Percentiles rank a stretch among this genome's conserved stretches.
Conservation (phyloP, 768 basidiomycete species). For the Sporobolomyces phaffii region DNA sequence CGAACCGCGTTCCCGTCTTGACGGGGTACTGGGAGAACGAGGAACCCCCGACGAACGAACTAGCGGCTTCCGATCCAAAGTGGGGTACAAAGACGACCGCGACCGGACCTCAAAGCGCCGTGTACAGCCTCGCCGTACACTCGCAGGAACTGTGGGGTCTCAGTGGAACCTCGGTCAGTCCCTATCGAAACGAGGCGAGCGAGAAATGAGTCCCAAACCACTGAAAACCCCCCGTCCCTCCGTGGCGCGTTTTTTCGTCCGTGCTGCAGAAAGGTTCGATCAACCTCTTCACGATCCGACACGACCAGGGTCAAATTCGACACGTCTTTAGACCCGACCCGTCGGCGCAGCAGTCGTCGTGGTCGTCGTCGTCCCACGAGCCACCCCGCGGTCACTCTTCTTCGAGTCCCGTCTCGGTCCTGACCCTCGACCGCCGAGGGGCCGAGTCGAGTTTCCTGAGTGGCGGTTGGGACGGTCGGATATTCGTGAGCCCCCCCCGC, state of each 20-base stretch:
- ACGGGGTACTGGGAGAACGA: conserved; percentile 42
- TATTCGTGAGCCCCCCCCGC: conserved; percentile 10
- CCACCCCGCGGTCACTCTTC: conserved; percentile 18
- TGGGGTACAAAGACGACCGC: conserved; percentile 33
- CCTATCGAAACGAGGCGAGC: not conserved
- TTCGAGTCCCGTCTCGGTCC: conserved; percentile 72
- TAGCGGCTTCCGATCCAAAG: not conserved
- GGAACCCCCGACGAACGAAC: conserved; percentile 5
- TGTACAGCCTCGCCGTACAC: conserved; percentile 85
- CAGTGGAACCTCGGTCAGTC: conserved; percentile 72
- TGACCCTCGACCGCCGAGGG: conserved; percentile 55
- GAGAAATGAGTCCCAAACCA: too few species aligned
- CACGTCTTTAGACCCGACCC: conserved; percentile 54
- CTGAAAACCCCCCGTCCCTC: too few species aligned
- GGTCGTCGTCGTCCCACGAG: not conserved
- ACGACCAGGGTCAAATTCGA: conserved; percentile 74
- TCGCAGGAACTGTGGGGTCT: conserved; percentile 89
- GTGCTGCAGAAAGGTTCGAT: conserved; percentile 69
- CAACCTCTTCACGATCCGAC: conserved; percentile 85
- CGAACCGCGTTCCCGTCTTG: conserved; percentile 22
- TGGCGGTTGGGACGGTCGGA: conserved; percentile 76
- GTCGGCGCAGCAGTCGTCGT: not conserved
- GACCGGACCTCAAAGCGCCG: conserved; percentile 50
- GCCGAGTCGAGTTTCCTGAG: conserved; percentile 82
- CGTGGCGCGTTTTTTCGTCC: too few species aligned